phyloP scores from a whole-genome alignment of 2,329 filamentous ascomycete species.

The Colletotrichum sp. region DNA sequence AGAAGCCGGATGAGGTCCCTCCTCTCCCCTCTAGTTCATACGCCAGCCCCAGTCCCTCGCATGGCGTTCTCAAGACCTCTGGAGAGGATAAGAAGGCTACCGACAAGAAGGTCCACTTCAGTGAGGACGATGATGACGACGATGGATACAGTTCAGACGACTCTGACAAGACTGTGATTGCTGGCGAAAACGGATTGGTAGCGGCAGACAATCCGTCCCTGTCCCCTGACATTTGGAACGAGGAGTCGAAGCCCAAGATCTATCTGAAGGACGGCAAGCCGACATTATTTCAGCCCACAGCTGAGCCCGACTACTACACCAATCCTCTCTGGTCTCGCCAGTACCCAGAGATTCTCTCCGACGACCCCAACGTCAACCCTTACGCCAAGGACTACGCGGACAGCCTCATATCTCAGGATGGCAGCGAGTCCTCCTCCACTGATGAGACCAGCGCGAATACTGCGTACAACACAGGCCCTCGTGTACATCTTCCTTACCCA shows the following conservation, averaged over 20 bases:
- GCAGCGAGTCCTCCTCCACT: neutral
- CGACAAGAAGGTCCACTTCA: conserved; percentile 15
- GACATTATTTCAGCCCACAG: conserved; percentile 7
- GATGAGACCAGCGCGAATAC: neutral
- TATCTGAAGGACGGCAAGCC: conserved; percentile 13
- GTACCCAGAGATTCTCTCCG: conserved; percentile 14
- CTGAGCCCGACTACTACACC: conserved; percentile 2
- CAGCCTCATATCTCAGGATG: neutral
- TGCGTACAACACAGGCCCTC: neutral
- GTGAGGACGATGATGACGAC: neutral
- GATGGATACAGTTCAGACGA: neutral
- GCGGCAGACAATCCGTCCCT: neutral
- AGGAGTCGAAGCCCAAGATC: conserved; percentile 12
- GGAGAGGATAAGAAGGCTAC: neutral
- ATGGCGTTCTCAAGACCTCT: neutral
- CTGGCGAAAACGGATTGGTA: neutral
- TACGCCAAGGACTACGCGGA: neutral
- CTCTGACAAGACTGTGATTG: neutral
- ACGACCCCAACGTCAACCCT: neutral
- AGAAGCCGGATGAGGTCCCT: neutral
- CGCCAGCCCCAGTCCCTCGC: neutral
- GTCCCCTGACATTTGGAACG: conserved; percentile 7
- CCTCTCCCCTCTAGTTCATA: neutral
- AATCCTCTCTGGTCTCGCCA: conserved; percentile 17
- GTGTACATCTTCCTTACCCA: neutral